Evolutionary conservation across 192 early-diverging fungal genomes (phyloP).

Genomic region (Podila epigama): DNA sequence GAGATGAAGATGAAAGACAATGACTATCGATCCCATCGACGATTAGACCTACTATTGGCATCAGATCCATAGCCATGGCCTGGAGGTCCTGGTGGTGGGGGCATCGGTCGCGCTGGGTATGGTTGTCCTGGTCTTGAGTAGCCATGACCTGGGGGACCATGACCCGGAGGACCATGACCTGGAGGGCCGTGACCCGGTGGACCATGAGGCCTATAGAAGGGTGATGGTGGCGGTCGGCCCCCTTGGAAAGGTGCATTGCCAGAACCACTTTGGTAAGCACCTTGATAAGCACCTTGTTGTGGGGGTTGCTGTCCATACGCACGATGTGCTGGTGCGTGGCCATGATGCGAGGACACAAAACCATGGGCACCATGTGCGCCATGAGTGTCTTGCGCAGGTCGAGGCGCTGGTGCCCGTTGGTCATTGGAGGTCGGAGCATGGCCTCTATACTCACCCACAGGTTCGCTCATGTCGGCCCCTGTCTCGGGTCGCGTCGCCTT

Average conservation of each 20-base stretch:
- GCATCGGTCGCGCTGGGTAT: not conserved
- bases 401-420: not conserved
- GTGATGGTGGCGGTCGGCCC: not conserved
- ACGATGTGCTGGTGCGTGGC: not conserved
- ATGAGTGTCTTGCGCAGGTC: not conserved
- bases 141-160: not conserved
- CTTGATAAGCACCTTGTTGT: not conserved
- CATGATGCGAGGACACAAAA: too few relatives aligned
- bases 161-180: not conserved
- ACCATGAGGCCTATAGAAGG: not conserved
- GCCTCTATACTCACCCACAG: not conserved
- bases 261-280: not conserved
- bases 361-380: not conserved
- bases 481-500: constrained; percentile 36
- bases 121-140: constrained; percentile 1
- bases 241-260: not conserved
- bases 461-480: constrained; percentile 1
- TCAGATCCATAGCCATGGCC: not conserved
- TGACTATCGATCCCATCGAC: not conserved
- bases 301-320: not conserved
- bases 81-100: constrained; percentile 10
- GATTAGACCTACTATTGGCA: not conserved
- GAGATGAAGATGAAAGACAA: not conserved
- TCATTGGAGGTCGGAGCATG: not conserved
- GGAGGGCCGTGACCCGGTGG: constrained; percentile 4